Percentiles rank a stretch among this genome's conserved stretches.
phyloP scores from a whole-genome alignment of 2,329 filamentous ascomycete genomes.

The Xylariaceae sp. region DNA sequence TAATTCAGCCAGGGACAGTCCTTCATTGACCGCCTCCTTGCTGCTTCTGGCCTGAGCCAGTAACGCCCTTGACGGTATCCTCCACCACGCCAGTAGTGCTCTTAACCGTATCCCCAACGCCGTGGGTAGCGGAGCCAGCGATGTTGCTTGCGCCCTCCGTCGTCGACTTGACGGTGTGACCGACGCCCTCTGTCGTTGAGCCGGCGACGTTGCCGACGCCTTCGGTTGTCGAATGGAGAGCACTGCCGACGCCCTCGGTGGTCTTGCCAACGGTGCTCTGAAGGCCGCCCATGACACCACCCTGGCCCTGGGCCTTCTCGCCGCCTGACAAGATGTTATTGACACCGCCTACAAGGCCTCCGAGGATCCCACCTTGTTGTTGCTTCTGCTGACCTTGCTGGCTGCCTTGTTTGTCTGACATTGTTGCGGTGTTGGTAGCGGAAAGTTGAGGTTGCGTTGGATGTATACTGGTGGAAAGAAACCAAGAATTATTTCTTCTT shows the following conservation, averaged over 20 bases:
- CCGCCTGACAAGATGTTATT: conserved; percentile 39
- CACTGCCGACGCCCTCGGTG: conserved; percentile 33
- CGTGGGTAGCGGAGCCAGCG: conserved; percentile 31
- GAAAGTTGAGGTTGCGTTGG: neutral
- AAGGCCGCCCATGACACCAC: conserved; percentile 36
- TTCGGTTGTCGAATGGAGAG: conserved; percentile 31
- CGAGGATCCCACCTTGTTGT: conserved; percentile 32
- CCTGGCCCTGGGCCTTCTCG: conserved; percentile 37
- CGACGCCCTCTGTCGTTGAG: conserved; percentile 32
- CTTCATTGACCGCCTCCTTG: conserved; percentile 3
- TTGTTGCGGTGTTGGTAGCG: neutral
- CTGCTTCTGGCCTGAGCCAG: conserved; percentile 18
- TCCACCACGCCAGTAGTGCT: conserved; percentile 25
- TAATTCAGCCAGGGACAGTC: neutral
- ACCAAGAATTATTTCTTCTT: too few relatives aligned
- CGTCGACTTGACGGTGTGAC: conserved; percentile 29
- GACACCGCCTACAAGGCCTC: conserved; percentile 34
- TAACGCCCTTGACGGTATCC: conserved; percentile 27
- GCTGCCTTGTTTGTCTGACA: neutral
- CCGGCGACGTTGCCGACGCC: conserved; percentile 30
- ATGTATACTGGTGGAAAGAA: too few relatives aligned
- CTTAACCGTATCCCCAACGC: conserved; percentile 33
- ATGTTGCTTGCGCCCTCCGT: conserved; percentile 29
- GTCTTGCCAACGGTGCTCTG: conserved; percentile 30
- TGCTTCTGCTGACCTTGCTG: conserved; percentile 13